These are phyloP conservation scores for Geotrichum armillariae DNA, from an alignment of 1,139 yeast genomes.

Conservation along the genomic window DNA sequence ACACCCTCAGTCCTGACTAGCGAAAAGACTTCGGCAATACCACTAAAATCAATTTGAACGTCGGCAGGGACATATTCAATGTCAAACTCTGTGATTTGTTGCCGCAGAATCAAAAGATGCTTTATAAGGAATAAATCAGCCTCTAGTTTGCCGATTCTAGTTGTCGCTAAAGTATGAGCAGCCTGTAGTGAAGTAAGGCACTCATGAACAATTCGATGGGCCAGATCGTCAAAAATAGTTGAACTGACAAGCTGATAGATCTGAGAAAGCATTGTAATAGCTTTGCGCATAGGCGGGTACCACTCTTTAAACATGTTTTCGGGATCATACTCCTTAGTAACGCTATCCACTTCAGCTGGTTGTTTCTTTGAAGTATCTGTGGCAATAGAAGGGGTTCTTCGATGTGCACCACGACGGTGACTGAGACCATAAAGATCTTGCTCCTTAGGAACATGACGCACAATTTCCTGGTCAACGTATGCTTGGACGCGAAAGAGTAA, in stretches of 20 bases:
- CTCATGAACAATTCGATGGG: slow-evolving; percentile 82
- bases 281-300: slow-evolving; percentile 73
- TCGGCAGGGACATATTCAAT: slow-evolving; percentile 73
- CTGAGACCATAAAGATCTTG: slow-evolving; percentile 61
- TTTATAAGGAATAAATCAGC: slow-evolving; percentile 68
- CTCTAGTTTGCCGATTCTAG: slow-evolving; percentile 51
- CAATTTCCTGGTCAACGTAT: slow-evolving; percentile 66
- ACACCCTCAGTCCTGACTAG: slow-evolving; percentile 42
- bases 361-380: slow-evolving; percentile 8
- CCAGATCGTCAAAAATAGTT: slow-evolving; percentile 84
- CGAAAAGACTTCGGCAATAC: slow-evolving; percentile 52
- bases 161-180: slow-evolving; percentile 49
- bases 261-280: slow-evolving; percentile 69
- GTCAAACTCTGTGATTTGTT: slow-evolving; percentile 75
- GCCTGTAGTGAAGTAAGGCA: slow-evolving; percentile 60
- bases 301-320: slow-evolving; percentile 49
- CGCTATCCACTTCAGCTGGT: slow-evolving; percentile 6
- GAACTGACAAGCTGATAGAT: slow-evolving; percentile 74
- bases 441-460: slow-evolving; percentile 63
- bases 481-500: slow-evolving; percentile 76
- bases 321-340: slow-evolving; percentile 26
- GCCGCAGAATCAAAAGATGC: slow-evolving; percentile 68
- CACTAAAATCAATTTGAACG: slow-evolving; percentile 77
- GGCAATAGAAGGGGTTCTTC: slow-evolving; percentile 9
- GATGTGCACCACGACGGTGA: slow-evolving; percentile 40